Evolutionary conservation across 768 basidiomycete species (phyloP), one percentile per base, ranked within the genome.

Genomic region (Lenzites betulinus): DNA sequence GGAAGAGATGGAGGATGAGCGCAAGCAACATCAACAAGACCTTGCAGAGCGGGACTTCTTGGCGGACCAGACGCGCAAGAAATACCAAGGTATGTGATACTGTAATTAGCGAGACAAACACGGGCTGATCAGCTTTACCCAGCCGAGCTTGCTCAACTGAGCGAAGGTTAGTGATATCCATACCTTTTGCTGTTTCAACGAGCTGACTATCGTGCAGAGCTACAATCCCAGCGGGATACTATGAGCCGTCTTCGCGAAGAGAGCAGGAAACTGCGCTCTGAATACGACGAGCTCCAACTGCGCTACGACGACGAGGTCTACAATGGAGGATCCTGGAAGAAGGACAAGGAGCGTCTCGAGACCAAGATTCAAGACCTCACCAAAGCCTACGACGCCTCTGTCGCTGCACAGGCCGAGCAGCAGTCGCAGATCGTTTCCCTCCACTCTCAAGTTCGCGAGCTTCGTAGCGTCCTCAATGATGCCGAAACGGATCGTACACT

Each of bases 281-380:
- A 93, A 60, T 84, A 86, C 51, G 90, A 92, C 57, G 84, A 89
- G 38, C 79, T 93, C 4, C 89, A 90, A 65, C 74, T 89, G 35
- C 82, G 84, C 39, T 87, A 85, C 64, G 89, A 92, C 60, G 88
- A 91, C 62, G 91, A 92, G 67, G 80, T 89, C 8, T 89, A 88
- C 72, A 88, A 83, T 58, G 87, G 88, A 48, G 82, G 86, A 15
- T 84, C 88, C 4, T 93, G 92, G 93, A 89, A 88, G 76, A 89
- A 90, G 69, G 92, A 95, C 76, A 92, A 87, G 72, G 92, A 93
- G 59, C 87, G 90, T 12, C 77, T 93, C 75, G 91, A 94, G 62
- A 88, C 84, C 53, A 93, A 91, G 81, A 91, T 94, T 54, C 71
- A 71, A 5, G 89, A 93, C 70, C 69, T 92, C 59, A 86, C 83